A percentile compares a stretch with the other conserved stretches of the same genome.
Conservation (phyloP, 768 basidiomycete genomes). For the Termitomyces titanicus region DNA sequence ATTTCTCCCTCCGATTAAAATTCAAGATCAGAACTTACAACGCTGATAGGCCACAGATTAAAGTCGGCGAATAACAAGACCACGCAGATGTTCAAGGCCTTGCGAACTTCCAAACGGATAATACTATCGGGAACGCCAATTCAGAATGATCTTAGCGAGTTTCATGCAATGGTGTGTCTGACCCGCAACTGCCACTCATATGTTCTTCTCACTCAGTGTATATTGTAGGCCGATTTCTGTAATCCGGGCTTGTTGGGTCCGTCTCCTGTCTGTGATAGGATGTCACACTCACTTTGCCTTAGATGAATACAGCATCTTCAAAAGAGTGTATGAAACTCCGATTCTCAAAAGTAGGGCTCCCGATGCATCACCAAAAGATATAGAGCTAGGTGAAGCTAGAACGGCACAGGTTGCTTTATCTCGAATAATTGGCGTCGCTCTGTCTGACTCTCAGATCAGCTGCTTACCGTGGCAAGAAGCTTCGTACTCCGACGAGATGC, state of each 20-base stretch:
- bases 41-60: constrained; percentile 70
- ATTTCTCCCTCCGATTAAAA: background rate
- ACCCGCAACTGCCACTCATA: background rate
- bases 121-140: constrained; percentile 97
- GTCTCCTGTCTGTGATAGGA: constrained; percentile 6
- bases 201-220: background rate
- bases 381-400: constrained; percentile 75
- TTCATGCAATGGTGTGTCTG: constrained; percentile 85
- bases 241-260: constrained; percentile 88
- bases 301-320: constrained; percentile 79
- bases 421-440: background rate
- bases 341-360: constrained; percentile 86
- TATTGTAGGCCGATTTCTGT: constrained; percentile 77
- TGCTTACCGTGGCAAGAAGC: constrained; percentile 70
- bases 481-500: constrained; percentile 92
- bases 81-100: constrained; percentile 74
- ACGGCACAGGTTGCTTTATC: constrained; percentile 59
- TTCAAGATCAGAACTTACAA: background rate
- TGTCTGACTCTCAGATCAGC: constrained; percentile 32
- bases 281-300: background rate
- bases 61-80: constrained; percentile 94
- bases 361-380: constrained; percentile 64
- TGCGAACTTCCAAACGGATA: constrained; percentile 73
- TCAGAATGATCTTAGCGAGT: constrained; percentile 94
- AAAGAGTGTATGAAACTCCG: constrained; percentile 79